Evolutionary conservation across 129 eudicot species (phyloP), one percentile per base, ranked within the genome.

Genomic region (Artemisia argyi): DNA sequence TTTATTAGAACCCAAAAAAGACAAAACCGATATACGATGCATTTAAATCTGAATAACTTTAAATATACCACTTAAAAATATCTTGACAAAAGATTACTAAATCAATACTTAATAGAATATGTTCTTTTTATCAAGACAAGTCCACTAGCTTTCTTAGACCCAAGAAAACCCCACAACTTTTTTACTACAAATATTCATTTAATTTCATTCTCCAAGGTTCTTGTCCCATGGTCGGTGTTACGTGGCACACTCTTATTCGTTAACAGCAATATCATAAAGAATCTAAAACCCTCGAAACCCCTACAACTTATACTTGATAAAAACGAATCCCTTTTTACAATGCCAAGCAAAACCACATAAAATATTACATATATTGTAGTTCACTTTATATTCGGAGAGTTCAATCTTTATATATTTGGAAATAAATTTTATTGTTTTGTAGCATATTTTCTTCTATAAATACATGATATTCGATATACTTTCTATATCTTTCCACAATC

Each of bases 201-300:
- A 9, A 62, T 19, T 62, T 60, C 78, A 52, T 49, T 72, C 75
- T 57, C 61, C 82, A 51, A 71, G 46, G 71, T 39, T 59, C 53
- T 53, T 71, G 78, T 63, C 78, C 54, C 59, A 52, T 82, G 79
- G 83, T 74, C 80, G 84, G 80, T 78, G 32, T 19, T 59, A 83
- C 64, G 81, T 80, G 84, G 82, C 77, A 58, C 30, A 42, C 53
- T 50, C 2, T 59, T 39, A 74, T 80, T 80, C 59, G 79, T 58
- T 14, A 53, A 39, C 11, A 8, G 42, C 67, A 16, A 68, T 79
- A 18, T 13, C 47, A 22, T 24, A 42, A 62, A 20, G 68, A 30
- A 67, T 66, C 72, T 62, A 51, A 68, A 64, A 51, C 50, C 48
- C 72, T 50, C 22, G 69, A 67, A 78, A 69, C 30, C 42, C 75